Conservation (phyloP, 805 yeast species). For the Lipomyces anomalus region DNA sequence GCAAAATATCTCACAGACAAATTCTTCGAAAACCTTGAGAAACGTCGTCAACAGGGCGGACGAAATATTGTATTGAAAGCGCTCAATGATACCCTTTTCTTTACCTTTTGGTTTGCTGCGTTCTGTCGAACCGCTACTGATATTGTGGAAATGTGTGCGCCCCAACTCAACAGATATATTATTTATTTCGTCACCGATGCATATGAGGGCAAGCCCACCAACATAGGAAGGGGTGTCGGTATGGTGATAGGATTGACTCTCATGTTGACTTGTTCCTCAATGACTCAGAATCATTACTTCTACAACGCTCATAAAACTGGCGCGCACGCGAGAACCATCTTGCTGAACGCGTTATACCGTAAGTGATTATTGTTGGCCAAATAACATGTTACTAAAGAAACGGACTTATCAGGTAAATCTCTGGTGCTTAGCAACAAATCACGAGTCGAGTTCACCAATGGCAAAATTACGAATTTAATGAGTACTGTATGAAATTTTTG, state of each 20-base stretch:
- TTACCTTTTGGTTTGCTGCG: constrained; percentile 36
- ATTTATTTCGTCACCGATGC: constrained; percentile 57
- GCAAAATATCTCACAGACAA: constrained; percentile 35
- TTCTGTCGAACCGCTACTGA: constrained; percentile 32
- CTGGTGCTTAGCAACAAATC: constrained; percentile 55
- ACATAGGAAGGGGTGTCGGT: constrained; percentile 62
- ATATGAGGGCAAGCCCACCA: constrained; percentile 35
- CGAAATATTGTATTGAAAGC: constrained; percentile 33
- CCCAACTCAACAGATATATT: constrained; percentile 59
- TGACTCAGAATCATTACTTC: constrained; percentile 57
- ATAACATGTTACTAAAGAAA: too few relatives aligned
- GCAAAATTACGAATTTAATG: constrained; percentile 68
- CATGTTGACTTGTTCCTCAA: constrained; percentile 47
- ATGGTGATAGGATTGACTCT: constrained; percentile 64
- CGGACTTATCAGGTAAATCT: too few relatives aligned
- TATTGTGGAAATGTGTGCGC: constrained; percentile 46
- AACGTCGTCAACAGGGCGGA: constrained; percentile 28
- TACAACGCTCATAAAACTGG: constrained; percentile 59
- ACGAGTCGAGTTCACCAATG: constrained; percentile 54
- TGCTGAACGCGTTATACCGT: constrained; percentile 63
- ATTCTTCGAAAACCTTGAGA: constrained; percentile 34
- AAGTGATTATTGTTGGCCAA: too few relatives aligned
- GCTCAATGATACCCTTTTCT: constrained; percentile 35
- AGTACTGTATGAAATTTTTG: too few relatives aligned
- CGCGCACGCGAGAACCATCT: constrained; percentile 60